These are phyloP conservation scores for Coffea eugenioides DNA, from an alignment of 257 asterid species.

Conservation along the genomic window DNA sequence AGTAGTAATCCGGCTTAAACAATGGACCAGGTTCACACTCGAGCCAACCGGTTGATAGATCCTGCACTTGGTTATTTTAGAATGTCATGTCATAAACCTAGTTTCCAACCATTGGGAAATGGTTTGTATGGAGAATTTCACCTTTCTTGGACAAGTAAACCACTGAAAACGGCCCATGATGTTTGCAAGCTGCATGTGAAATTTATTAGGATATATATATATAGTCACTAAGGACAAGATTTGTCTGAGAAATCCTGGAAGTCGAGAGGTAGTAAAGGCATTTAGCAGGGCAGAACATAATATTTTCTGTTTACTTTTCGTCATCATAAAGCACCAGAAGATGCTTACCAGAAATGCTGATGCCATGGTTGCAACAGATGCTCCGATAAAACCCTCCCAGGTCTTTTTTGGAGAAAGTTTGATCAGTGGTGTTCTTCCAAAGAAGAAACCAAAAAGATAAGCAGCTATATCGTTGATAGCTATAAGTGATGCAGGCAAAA, in stretches of 20 bases:
- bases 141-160: slow-evolving; percentile 99
- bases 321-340: no score
- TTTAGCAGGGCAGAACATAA: background rate
- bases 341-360: slow-evolving; percentile 72
- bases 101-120: slow-evolving; percentile 7
- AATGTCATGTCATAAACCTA: slow-evolving; percentile 11
- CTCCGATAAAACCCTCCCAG: slow-evolving; percentile 97
- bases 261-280: background rate
- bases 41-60: slow-evolving; percentile 94
- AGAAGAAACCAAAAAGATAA: slow-evolving; percentile 79
- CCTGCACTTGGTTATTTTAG: slow-evolving; percentile 39
- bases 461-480: slow-evolving; percentile 84
- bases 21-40: slow-evolving; percentile 87
- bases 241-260: background rate
- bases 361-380: slow-evolving; percentile 70
- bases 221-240: background rate
- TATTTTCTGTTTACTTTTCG: background rate
- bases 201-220: background rate
- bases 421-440: slow-evolving; percentile 87
- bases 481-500: slow-evolving; percentile 91
- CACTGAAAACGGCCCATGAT: slow-evolving; percentile 78
- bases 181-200: slow-evolving; percentile 71
- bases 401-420: slow-evolving; percentile 88
- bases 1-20: slow-evolving; percentile 68
- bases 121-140: slow-evolving; percentile 19